Conservation (phyloP, 2,329 filamentous ascomycete genomes). For the Aspergillus oerlinghausenensis region DNA sequence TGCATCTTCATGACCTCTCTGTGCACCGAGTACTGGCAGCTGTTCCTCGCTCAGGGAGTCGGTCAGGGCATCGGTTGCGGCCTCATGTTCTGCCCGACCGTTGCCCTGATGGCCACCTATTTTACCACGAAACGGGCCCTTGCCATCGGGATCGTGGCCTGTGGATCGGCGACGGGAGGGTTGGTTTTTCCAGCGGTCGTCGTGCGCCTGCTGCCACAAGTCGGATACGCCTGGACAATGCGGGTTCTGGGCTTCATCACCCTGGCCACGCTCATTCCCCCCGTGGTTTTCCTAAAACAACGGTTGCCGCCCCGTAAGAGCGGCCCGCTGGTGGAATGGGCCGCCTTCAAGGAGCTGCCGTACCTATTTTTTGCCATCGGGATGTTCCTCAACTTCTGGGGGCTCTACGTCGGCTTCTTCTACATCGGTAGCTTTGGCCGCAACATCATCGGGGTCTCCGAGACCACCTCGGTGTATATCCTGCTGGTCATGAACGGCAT, state of each 20-base stretch:
- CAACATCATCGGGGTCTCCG: conserved; percentile 36
- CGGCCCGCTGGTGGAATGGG: conserved; percentile 50
- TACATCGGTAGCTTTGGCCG: conserved; percentile 42
- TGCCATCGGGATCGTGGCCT: conserved; percentile 56
- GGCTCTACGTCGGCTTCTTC: conserved; percentile 52
- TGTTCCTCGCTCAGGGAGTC: conserved; percentile 50
- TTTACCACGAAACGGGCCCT: conserved; percentile 57
- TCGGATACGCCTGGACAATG: conserved; percentile 65
- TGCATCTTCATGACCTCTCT: conserved; percentile 51
- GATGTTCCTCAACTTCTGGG: conserved; percentile 48
- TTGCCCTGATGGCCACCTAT: conserved; percentile 56
- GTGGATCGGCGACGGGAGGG: conserved; percentile 59
- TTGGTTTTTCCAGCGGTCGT: conserved; percentile 59
- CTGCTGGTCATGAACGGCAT: conserved; percentile 63
- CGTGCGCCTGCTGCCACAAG: conserved; percentile 51
- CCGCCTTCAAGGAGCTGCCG: conserved; percentile 47
- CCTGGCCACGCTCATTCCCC: conserved; percentile 41
- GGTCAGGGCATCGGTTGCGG: conserved; percentile 55
- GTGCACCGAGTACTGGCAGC: conserved; percentile 47
- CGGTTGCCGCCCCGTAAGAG: conserved; percentile 46
- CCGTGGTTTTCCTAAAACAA: conserved; percentile 45
- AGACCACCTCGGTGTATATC: conserved; percentile 52
- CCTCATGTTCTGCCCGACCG: conserved; percentile 51
- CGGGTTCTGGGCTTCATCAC: conserved; percentile 59
- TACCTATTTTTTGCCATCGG: conserved; percentile 43